Conservation (phyloP, 495 filamentous ascomycete genomes). For the Hypoxylon lenormandii region DNA sequence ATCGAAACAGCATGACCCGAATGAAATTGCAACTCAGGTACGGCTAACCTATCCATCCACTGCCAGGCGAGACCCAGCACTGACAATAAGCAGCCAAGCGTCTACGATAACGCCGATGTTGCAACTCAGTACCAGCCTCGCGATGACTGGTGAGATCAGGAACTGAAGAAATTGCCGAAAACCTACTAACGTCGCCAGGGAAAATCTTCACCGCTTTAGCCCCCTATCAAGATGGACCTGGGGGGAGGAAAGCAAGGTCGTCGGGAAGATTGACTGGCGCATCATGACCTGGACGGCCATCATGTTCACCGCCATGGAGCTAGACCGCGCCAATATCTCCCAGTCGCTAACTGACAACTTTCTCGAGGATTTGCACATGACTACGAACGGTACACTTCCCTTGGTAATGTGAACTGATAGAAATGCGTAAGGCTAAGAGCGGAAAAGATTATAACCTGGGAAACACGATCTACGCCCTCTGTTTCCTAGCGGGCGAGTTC, state of each 20-base stretch:
- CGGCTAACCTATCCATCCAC: background rate
- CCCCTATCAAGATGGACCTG: conserved; percentile 58
- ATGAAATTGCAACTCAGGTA: conserved; percentile 70
- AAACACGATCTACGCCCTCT: conserved; percentile 77
- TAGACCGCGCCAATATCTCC: conserved; percentile 76
- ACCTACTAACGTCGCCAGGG: conserved; percentile 47
- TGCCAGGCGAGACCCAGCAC: background rate
- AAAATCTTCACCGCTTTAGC: conserved; percentile 61
- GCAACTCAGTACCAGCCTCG: conserved; percentile 55
- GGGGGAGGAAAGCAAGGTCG: conserved; percentile 54
- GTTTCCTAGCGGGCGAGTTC: conserved; percentile 77
- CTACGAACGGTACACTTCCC: conserved; percentile 51
- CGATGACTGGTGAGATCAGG: conserved; percentile 51
- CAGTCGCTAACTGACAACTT: conserved; percentile 60
- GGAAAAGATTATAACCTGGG: conserved; percentile 75
- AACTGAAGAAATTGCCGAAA: background rate
- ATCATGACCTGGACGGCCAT: conserved; percentile 74
- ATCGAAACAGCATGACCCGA: conserved; percentile 56
- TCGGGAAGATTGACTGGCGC: conserved; percentile 57
- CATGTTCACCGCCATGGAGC: conserved; percentile 85
- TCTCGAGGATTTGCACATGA: conserved; percentile 51
- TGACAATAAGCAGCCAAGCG: conserved; percentile 51
- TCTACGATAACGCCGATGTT: conserved; percentile 59
- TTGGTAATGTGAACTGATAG: background rate
- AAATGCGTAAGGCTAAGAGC: conserved; percentile 1